These are phyloP conservation scores for Capronia americana DNA, from an alignment of 2,329 filamentous ascomycete genomes.

Conservation along the genomic window DNA sequence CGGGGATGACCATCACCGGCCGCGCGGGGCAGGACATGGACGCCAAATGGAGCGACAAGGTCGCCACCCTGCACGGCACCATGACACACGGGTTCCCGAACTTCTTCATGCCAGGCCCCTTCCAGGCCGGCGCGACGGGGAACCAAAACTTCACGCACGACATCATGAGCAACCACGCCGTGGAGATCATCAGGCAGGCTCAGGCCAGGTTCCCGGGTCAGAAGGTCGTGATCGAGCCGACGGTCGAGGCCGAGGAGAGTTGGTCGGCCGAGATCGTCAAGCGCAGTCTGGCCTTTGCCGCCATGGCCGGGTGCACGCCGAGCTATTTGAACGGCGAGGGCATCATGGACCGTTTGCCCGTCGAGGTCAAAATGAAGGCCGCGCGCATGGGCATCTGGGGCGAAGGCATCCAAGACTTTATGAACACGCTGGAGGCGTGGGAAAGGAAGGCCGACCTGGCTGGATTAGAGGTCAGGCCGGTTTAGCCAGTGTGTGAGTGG, in stretches of 20 bases:
- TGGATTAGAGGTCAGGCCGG: conserved; percentile 30
- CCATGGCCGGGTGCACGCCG: conserved; percentile 59
- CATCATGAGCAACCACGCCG: conserved; percentile 50
- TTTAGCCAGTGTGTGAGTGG: no score
- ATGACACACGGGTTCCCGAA: conserved; percentile 61
- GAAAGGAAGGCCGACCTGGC: conserved; percentile 43
- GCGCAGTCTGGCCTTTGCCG: conserved; percentile 50
- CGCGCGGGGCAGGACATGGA: conserved; percentile 53
- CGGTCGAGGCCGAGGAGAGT: conserved; percentile 53
- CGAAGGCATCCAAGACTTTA: conserved; percentile 45
- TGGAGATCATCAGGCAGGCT: conserved; percentile 52
- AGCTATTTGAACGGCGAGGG: conserved; percentile 60
- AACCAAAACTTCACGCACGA: conserved; percentile 52
- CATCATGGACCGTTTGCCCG: conserved; percentile 36
- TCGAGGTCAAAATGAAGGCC: conserved; percentile 45
- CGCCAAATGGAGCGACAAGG: conserved; percentile 55
- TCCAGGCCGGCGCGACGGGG: conserved; percentile 50
- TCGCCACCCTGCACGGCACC: conserved; percentile 61
- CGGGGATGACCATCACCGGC: conserved; percentile 52
- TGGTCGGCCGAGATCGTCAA: conserved; percentile 54
- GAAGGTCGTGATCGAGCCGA: conserved; percentile 52
- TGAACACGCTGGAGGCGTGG: conserved; percentile 38
- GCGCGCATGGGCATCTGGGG: conserved; percentile 44
- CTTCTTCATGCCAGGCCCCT: conserved; percentile 55
- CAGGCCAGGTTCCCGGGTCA: conserved; percentile 36